Base-by-base conservation (phyloP, 2,329 filamentous ascomycete species). In the Colletotrichum scovillei region DNA sequence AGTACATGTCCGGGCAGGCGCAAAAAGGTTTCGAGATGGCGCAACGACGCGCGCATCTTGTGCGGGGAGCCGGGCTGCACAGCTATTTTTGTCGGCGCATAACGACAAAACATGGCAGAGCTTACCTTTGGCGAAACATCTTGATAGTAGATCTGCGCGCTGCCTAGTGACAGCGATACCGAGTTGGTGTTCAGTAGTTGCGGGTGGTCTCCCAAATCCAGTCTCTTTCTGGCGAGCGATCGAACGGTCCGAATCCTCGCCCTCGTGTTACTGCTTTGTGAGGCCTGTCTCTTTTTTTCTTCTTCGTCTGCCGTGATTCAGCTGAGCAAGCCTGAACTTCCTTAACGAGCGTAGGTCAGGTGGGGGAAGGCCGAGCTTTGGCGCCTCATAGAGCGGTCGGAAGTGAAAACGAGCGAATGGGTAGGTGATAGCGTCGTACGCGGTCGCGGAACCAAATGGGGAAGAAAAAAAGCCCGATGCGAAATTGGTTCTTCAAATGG, bases 51-150 rank as follows among this genome's bases (percentile, higher is more conserved):
- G 63, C 53, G 63, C 38, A 57, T 58, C n/a, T 57, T 49, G 63
- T 62, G 58, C 73, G 63, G 63, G 52, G 72, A 70, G 63, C 38
- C 49, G 55, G 65, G 60, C 58, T 55, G 69, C 64, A 69, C 67
- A 69, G 52, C 38, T 53, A 58, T 58, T 67, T 63, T 66, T 72
- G 72, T 69, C 57, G 73, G 75, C 68, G 67, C 73, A 73, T 70
- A 32, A 53, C 32, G 28, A 63, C 52, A 22, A 42, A 57, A 60
- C 57, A 69, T 56, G 69, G 63, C 67, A 63, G 63, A 67, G 73
- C 80, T 63, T 74, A 82, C 81, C 81, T 79, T 78, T 82, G 81
- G 60, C 80, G 76, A 75, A 82, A 82, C 81, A 82, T 82, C 11
- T 67, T 69, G 59, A 72, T 28, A 66, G 32, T 24, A 14, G 64